These are phyloP conservation scores for Pichia cactophila DNA, from an alignment of 1,139 yeast genomes.

Conservation along the genomic window DNA sequence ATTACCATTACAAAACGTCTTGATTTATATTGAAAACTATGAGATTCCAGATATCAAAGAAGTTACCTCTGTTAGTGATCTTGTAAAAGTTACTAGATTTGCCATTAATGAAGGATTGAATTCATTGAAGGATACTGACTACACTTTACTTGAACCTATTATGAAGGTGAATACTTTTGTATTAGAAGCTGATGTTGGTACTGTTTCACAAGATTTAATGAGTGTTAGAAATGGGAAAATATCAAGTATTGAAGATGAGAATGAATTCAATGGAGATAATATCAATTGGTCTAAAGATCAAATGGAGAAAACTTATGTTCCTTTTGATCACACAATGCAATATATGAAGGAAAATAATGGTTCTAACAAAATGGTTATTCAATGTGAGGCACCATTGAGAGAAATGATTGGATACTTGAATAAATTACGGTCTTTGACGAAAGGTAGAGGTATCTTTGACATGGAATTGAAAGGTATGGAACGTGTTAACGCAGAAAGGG, in stretches of 20 bases:
- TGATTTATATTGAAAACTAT: slow-evolving; percentile 45
- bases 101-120: slow-evolving; percentile 35
- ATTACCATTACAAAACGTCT: slow-evolving; percentile 57
- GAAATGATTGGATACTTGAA: slow-evolving; percentile 88
- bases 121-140: slow-evolving; percentile 28
- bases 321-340: slow-evolving; percentile 44
- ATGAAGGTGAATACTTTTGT: slow-evolving; percentile 73
- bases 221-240: slow-evolving; percentile 69
- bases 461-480: slow-evolving; percentile 76
- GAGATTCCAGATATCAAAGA: slow-evolving; percentile 44
- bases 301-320: slow-evolving; percentile 47
- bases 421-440: slow-evolving; percentile 72
- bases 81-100: slow-evolving; percentile 40
- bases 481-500: slow-evolving; percentile 43
- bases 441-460: slow-evolving; percentile 79
- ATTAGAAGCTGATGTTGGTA: slow-evolving; percentile 68
- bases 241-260: slow-evolving; percentile 46
- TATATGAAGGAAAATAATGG: slow-evolving; percentile 20
- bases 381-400: slow-evolving; percentile 75
- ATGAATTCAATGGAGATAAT: slow-evolving; percentile 9
- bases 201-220: slow-evolving; percentile 72
- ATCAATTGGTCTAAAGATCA: slow-evolving; percentile 42
- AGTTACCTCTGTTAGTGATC: slow-evolving; percentile 30
- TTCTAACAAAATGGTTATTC: slow-evolving; percentile 44
- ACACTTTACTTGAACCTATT: slow-evolving; percentile 72